Evolutionary conservation across 1,139 yeast species (phyloP), one percentile per base, ranked within the genome.

Genomic region (Scheffersomyces cryptocercus): DNA sequence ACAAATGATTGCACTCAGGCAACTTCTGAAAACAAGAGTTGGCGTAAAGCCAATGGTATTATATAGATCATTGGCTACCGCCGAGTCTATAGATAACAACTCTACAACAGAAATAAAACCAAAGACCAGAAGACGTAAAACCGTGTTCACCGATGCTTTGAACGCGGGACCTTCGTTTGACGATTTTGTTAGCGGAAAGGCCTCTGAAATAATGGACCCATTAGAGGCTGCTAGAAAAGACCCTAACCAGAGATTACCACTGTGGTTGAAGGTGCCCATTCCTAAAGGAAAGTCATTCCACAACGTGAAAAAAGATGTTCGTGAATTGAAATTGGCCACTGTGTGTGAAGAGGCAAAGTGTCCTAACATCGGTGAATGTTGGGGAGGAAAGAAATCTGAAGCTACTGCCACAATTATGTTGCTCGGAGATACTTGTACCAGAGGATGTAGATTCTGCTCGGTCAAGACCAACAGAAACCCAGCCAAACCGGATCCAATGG

Each of bases 341-440:
- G 99, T 95, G 28, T 95, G 99, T 68, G 98, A 93, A 64, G 99
- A 93, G 61, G 99, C 99, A 8, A 85, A 93, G 59, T 95, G 99
- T 68, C 99, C 99, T 14, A 95, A 95, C 63, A 95, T 95, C 48
- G 97, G 98, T 41, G 99, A 95, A 65, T 95, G 99, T 68, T 95
- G 99, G 99, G 98, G 99, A 43, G 99, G 99, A 29, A 83, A 85
- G 58, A 90, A 90, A 65, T 79, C 91, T 5, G 95, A 88, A 58
- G 97, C 99, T n/a, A 95, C 99, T 3, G 99, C 99, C 5, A 95
- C 99, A 3, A 93, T 95, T 57, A 95, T 95, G 99, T 75, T 95
- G 51, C 77, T 95, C 77, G 99, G 99, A 48, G 99, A 95, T 59
- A 93, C 99, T 0, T 95, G 99, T 69, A 95, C 99, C 4, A 78